Percentiles rank a stretch among this genome's conserved stretches.
These are phyloP conservation scores for Tuber microsphaerosporum DNA, from an alignment of 495 filamentous ascomycete genomes.

Conservation along the genomic window DNA sequence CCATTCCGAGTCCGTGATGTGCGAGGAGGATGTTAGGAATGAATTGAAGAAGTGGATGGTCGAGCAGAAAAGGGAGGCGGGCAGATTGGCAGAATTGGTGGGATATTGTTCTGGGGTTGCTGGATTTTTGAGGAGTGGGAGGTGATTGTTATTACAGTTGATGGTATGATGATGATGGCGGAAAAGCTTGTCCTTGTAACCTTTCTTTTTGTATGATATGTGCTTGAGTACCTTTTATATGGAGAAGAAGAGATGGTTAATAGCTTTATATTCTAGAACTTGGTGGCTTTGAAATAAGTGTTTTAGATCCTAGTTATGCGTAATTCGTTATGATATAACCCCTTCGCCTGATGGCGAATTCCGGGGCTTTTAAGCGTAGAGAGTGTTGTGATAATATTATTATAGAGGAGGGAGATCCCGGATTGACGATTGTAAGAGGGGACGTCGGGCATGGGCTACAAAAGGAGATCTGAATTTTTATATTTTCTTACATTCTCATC, in stretches of 20 bases:
- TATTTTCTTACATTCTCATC: too few relatives aligned
- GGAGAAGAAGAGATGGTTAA: background rate
- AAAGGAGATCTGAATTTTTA: too few relatives aligned
- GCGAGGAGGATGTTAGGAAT: conserved; percentile 39
- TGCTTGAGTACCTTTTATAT: background rate
- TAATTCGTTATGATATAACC: too few relatives aligned
- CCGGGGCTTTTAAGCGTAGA: too few relatives aligned
- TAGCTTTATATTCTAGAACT: background rate
- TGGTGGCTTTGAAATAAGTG: background rate
- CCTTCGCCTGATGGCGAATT: too few relatives aligned
- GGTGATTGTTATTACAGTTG: conserved; percentile 6
- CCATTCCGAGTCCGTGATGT: conserved; percentile 56
- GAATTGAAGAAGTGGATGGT: conserved; percentile 52
- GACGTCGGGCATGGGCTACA: too few relatives aligned
- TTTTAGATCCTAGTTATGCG: background rate
- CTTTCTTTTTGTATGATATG: background rate
- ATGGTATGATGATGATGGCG: background rate
- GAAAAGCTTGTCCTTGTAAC: background rate
- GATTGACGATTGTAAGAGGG: too few relatives aligned
- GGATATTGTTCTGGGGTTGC: conserved; percentile 84
- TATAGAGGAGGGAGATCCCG: too few relatives aligned
- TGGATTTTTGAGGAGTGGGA: conserved; percentile 68
- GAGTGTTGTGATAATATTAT: too few relatives aligned
- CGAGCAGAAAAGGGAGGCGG: conserved; percentile 59
- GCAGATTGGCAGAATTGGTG: conserved; percentile 65